phyloP scores from a whole-genome alignment of 768 basidiomycete species.

The Chalciporus chontae region DNA sequence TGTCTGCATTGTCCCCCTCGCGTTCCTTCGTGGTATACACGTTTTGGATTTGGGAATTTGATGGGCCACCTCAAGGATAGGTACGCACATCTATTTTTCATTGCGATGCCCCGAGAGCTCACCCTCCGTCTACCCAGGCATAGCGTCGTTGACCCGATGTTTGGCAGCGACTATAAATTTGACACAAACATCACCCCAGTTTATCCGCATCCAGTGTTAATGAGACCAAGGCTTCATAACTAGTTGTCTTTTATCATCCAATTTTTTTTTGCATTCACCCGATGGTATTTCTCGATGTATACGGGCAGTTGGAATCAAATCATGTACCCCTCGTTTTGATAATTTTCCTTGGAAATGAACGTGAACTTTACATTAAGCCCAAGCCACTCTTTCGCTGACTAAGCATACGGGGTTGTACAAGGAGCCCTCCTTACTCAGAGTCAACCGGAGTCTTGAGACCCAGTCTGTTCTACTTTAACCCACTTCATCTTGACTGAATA shows the following conservation, averaged over 20 bases:
- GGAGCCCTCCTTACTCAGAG: conserved; percentile 18
- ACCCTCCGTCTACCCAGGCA: conserved; percentile 13
- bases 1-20: conserved; percentile 27
- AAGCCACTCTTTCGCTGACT: not conserved
- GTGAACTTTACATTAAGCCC: too few species aligned
- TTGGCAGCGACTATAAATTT: conserved; percentile 17
- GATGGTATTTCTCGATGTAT: not conserved
- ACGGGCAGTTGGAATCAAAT: not conserved
- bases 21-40: conserved; percentile 26
- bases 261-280: not conserved
- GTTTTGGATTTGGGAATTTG: conserved; percentile 14
- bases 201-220: conserved; percentile 9
- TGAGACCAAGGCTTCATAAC: not conserved
- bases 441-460: not conserved
- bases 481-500: conserved; percentile 25
- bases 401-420: not conserved
- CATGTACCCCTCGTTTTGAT: not conserved
- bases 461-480: not conserved
- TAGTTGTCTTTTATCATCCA: too few species aligned
- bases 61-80: conserved; percentile 15
- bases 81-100: conserved; percentile 11
- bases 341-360: too few species aligned
- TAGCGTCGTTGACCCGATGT: conserved; percentile 10
- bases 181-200: conserved; percentile 21
- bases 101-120: not conserved